Evolutionary conservation across 1,284 basidiomycete species (phyloP).

Genomic region (Ganoderma resinaceum): DNA sequence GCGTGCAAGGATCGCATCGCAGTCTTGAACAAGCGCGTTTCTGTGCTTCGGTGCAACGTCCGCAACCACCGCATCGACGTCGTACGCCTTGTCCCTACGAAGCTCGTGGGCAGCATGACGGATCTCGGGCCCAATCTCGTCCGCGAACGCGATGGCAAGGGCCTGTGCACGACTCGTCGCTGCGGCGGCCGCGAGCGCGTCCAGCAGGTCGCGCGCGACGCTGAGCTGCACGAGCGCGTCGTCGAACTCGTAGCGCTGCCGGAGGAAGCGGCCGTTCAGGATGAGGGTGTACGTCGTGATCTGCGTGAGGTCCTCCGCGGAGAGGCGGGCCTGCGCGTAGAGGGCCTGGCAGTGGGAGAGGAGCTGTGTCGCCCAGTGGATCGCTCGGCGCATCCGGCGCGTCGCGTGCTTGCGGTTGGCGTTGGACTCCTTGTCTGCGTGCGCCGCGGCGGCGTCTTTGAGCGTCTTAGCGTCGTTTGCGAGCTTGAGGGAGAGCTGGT

Average conservation of each 20-base stretch:
- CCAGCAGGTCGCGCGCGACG: constrained; percentile 81
- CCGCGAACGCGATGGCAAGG: constrained; percentile 84
- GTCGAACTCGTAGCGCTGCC: constrained; percentile 79
- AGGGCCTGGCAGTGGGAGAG: constrained; percentile 78
- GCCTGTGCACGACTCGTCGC: constrained; percentile 91
- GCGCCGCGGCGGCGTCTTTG: constrained; percentile 48
- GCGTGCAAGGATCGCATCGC: constrained; percentile 61
- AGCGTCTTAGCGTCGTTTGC: constrained; percentile 34
- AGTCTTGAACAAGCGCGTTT: constrained; percentile 69
- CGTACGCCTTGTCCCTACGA: constrained; percentile 77
- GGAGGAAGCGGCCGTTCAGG: constrained; percentile 76
- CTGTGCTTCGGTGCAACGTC: constrained; percentile 71
- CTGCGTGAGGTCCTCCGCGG: constrained; percentile 65
- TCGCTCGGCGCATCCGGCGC: constrained; percentile 83
- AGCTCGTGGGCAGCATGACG: constrained; percentile 93
- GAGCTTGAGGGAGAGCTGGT: constrained; percentile 60
- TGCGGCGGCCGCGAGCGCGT: constrained; percentile 72
- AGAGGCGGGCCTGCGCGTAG: constrained; percentile 57
- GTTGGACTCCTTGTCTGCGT: constrained; percentile 52
- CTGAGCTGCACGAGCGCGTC: constrained; percentile 81
- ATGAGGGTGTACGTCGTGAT: constrained; percentile 73
- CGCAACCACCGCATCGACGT: constrained; percentile 82
- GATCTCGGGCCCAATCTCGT: constrained; percentile 91
- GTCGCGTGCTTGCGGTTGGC: constrained; percentile 78
- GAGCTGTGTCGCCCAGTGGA: constrained; percentile 85